Percentiles rank a stretch among this genome's conserved stretches.
These are phyloP conservation scores for Cordyceps sp. DNA, from an alignment of 2,329 filamentous ascomycete genomes.

Conservation along the genomic window DNA sequence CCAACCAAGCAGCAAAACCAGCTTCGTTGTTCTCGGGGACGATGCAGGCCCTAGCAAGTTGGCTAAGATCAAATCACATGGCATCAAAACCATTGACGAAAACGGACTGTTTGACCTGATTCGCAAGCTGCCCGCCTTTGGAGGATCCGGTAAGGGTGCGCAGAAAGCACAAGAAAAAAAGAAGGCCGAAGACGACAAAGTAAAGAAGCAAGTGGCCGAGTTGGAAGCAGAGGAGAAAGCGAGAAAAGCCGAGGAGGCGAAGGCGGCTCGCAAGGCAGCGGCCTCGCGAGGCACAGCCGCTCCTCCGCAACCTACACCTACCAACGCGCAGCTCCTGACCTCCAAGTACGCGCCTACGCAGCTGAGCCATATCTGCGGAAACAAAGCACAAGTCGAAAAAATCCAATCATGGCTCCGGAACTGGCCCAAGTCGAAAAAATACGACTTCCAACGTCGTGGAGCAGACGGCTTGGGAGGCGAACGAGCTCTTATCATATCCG, in stretches of 20 bases:
- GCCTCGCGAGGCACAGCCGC: conserved; percentile 10
- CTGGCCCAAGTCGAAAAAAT: conserved; percentile 66
- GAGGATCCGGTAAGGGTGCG: conserved; percentile 75
- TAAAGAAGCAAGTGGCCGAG: conserved; percentile 62
- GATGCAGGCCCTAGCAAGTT: conserved; percentile 93
- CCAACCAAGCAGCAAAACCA: conserved; percentile 83
- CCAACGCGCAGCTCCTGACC: conserved; percentile 66
- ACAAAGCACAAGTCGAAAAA: conserved; percentile 79
- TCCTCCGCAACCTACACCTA: conserved; percentile 22
- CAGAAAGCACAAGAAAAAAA: conserved; percentile 75
- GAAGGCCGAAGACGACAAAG: conserved; percentile 67
- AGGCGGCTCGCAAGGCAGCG: conserved; percentile 27
- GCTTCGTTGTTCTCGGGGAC: conserved; percentile 75
- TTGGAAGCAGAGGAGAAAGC: conserved; percentile 69
- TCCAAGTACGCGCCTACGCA: conserved; percentile 85
- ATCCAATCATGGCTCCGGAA: conserved; percentile 74
- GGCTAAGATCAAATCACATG: conserved; percentile 61
- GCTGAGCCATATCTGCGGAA: conserved; percentile 82
- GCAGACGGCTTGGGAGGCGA: conserved; percentile 70
- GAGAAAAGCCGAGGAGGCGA: conserved; percentile 34
- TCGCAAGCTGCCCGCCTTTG: conserved; percentile 61
- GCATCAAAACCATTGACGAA: conserved; percentile 86
- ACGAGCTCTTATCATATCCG: conserved; percentile 87
- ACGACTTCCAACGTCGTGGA: conserved; percentile 66
- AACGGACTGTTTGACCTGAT: conserved; percentile 83